Evolutionary conservation across 2,329 filamentous ascomycete genomes (phyloP).

Genomic region (Mariannaea elegans): DNA sequence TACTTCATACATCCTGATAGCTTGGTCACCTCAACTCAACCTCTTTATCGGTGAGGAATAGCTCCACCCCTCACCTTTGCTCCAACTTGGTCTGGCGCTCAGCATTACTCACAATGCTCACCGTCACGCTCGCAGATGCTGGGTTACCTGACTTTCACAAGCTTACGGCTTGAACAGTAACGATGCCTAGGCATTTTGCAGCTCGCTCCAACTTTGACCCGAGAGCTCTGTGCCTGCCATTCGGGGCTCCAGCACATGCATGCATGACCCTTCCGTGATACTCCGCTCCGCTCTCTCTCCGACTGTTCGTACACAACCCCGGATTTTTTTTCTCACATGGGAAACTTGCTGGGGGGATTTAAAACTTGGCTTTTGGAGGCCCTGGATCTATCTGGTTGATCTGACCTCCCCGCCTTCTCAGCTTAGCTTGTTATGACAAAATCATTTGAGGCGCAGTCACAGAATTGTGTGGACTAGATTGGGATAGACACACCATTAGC

Average conservation of each 20-base stretch:
- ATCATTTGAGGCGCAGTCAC: not conserved
- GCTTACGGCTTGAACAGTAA: not conserved
- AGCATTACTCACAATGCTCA: too few relatives aligned
- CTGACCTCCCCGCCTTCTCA: not conserved
- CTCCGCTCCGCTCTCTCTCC: conserved; percentile 4
- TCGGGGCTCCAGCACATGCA: not conserved
- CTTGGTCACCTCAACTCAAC: too few relatives aligned
- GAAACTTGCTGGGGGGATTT: not conserved
- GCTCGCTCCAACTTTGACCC: not conserved
- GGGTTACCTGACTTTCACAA: too few relatives aligned
- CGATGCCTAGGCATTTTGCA: too few relatives aligned
- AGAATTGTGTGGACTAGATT: not conserved
- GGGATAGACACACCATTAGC: not conserved
- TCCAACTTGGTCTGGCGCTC: not conserved
- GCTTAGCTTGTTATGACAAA: conserved; percentile 12
- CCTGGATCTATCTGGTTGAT: not conserved
- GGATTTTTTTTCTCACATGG: conserved; percentile 20
- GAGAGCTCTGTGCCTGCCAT: not conserved
- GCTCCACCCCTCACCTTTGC: not conserved
- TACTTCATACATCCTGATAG: not conserved
- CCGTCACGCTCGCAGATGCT: not conserved
- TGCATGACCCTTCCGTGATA: not conserved
- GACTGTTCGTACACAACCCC: not conserved
- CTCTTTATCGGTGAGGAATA: too few relatives aligned
- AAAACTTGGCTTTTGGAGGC: not conserved